phyloP scores from a whole-genome alignment of 208 protist genomes.

The Leishmania arabica region DNA sequence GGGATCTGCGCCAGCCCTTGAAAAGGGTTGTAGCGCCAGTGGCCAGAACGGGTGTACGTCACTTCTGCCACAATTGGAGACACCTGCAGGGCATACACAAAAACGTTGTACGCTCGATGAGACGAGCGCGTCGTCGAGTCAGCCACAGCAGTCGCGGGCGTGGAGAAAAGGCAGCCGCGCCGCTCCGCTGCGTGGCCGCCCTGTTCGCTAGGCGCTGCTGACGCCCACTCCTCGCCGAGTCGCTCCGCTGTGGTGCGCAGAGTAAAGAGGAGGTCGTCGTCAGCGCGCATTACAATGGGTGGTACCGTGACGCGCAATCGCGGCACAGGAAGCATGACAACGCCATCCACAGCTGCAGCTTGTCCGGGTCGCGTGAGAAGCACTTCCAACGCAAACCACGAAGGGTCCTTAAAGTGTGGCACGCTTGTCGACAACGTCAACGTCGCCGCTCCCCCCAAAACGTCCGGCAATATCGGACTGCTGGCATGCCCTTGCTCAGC shows the following conservation, averaged over 20 bases:
- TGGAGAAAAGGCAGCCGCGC: neutral
- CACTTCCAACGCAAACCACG: constrained; percentile 28
- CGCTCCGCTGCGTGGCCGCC: neutral
- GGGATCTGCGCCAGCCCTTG: constrained; percentile 28
- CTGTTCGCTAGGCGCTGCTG: neutral
- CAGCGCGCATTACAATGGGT: constrained; percentile 44
- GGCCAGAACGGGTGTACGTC: constrained; percentile 48
- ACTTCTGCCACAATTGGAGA: constrained; percentile 42
- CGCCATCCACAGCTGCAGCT: neutral
- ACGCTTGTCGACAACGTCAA: neutral
- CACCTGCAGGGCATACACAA: constrained; percentile 44
- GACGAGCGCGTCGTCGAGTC: neutral
- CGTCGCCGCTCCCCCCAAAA: neutral
- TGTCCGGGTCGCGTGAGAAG: constrained; percentile 8
- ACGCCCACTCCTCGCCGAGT: constrained; percentile 15
- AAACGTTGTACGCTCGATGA: constrained; percentile 34
- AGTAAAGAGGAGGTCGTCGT: constrained; percentile 62
- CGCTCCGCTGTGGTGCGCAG: constrained; percentile 35
- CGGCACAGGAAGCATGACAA: constrained; percentile 41
- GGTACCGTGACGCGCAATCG: constrained; percentile 38
- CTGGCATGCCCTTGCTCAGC: neutral
- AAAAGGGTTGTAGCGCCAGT: constrained; percentile 59
- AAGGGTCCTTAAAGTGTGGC: constrained; percentile 22
- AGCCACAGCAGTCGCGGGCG: neutral
- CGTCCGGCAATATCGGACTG: neutral